phyloP scores from a whole-genome alignment of 2,329 filamentous ascomycete genomes.

The Diaporthe destruens region DNA sequence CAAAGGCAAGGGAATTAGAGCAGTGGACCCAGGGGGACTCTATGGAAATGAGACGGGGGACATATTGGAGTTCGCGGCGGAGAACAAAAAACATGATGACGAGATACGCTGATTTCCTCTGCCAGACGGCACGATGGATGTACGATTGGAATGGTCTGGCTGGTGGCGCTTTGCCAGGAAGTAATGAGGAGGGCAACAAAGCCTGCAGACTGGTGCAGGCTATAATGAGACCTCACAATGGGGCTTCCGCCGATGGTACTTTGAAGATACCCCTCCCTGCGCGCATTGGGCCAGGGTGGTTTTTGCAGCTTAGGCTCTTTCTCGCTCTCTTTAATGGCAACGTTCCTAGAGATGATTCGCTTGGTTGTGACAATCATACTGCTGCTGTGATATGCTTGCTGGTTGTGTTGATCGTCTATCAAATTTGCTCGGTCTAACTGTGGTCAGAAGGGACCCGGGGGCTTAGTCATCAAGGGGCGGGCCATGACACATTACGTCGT shows the following conservation, averaged over 20 bases:
- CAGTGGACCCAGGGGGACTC: constrained; percentile 13
- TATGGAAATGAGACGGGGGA: constrained; percentile 31
- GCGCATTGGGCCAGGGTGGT: constrained; percentile 39
- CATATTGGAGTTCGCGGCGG: constrained; percentile 39
- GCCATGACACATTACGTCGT: not conserved
- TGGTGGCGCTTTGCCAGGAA: constrained; percentile 31
- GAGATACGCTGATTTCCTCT: constrained; percentile 36
- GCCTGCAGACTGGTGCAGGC: constrained; percentile 16
- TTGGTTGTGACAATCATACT: not conserved
- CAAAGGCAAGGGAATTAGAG: constrained; percentile 23
- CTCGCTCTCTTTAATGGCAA: constrained; percentile 40
- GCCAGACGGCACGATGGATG: constrained; percentile 36
- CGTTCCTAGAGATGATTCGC: constrained; percentile 33
- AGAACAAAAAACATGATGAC: constrained; percentile 24
- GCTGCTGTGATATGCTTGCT: not conserved
- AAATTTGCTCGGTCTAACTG: not conserved
- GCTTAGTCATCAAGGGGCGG: constrained; percentile 20
- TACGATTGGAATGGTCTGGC: constrained; percentile 29
- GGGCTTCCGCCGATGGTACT: constrained; percentile 39
- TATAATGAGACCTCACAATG: constrained; percentile 40
- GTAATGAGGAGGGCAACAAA: constrained; percentile 38
- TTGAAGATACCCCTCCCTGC: constrained; percentile 43
- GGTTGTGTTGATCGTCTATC: not conserved
- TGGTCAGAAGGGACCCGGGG: not conserved
- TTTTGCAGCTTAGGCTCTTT: constrained; percentile 34